Base-by-base conservation (phyloP, 257 asterid genomes). In the Solanum virginianum region DNA sequence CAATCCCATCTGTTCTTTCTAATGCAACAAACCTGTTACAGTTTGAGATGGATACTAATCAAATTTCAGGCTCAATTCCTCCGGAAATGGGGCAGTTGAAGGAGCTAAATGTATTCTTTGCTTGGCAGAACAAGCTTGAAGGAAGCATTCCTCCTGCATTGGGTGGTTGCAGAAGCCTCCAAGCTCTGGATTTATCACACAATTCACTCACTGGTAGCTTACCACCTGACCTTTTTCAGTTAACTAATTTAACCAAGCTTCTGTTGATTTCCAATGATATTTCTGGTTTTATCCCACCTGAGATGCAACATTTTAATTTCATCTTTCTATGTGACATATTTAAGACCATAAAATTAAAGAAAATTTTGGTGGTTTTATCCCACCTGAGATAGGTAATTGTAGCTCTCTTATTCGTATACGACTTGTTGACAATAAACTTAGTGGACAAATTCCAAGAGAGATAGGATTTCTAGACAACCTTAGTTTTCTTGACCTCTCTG, bases 51-150 rank as follows among this genome's bases (percentile, higher is more conserved):
- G 98, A 94, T 36, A 89, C 93, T 43, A 94, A 94, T 82, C 95
- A 93, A 88, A 88, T 94, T 10, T 88, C 94, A 0, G 96, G 98
- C 14, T 66, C 91, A 4, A 90, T 94, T 68, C 96, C 98, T 0
- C 79, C 82, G 1, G 98, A 92, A 86, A 85, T 94, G 8, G 98
- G 97, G 8, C 83, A 82, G 10, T 83, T 94, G 83, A 66, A 88
- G 45, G 89, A 87, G 88, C 90, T 93, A 56, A 90, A 85, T 24
- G 92, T 94, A 47, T 92, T 94, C 85, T 93, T 93, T 49, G 97
- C 94, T 2, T 94, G 98, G 98, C 92, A 92, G 84, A 94, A 94
- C 88, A 92, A 89, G 92, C 93, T 94, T 36, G 90, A 92, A 20
- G 98, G 98, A 41, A 91, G 89, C 80, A 91, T 94, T 82, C 97